Base-by-base conservation (phyloP, 306 rosid species). In the Prosopis cineraria region DNA sequence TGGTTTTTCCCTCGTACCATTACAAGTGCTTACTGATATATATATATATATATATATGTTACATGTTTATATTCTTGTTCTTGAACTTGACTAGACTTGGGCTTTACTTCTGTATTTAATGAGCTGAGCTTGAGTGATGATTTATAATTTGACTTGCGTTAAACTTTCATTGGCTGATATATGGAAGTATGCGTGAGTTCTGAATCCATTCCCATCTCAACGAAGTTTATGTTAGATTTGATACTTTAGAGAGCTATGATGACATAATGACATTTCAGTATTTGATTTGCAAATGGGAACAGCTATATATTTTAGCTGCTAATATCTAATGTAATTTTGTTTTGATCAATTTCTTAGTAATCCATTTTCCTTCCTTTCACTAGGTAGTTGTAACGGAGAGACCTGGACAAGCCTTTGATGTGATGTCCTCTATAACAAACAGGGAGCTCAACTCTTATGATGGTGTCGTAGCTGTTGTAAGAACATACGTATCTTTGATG, bases 351-450 rank as follows among this genome's bases (percentile, higher is more conserved):
- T 36, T 58, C 66, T 29, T 48, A 40, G 62, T 77, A 30, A 73
- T 74, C 75, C 50, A 22, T 85, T 36, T 78, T 77, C 19, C 55
- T 74, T 59, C 75, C 52, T 39, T 78, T 78, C 75, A 22, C 79
- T 86, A 94, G 98, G 90, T 92, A 76, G 91, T 90, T 85, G 92
- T 94, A 87, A 92, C 97, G 13, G 86, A 90, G 84, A 91, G 89
- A 89, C 93, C 97, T 44, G 93, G 97, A 29, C 93, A 94, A 13
- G 98, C 97, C 67, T 87, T 83, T 82, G 89, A 88, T 85, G 76
- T 75, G 84, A 92, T 94, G 93, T 85, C 87, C 48, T 88, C 95
- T 56, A 83, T 80, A 34, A 74, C 89, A 78, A 85, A 86, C 78
- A 60, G 47, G 83, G 97, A 94, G 78, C 97, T 94, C 74, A 82